A percentile compares a stretch with the other conserved stretches of the same genome.
These are phyloP conservation scores for Pseudocercospora fijiensis DNA, from an alignment of 2,329 filamentous ascomycete genomes.

Conservation along the genomic window DNA sequence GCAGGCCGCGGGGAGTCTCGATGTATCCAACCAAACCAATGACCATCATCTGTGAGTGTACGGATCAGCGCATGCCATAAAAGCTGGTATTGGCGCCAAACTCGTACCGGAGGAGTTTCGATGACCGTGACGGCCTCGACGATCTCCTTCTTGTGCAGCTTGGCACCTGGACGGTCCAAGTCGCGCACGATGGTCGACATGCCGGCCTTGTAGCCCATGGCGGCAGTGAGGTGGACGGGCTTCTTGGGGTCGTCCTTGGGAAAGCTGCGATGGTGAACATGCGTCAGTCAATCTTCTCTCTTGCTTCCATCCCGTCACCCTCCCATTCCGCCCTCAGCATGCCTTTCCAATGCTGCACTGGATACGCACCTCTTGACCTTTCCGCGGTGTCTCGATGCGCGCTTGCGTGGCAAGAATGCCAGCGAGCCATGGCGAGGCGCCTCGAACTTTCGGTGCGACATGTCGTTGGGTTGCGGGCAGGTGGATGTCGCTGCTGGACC, in stretches of 20 bases:
- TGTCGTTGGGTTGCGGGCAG: slow-evolving; percentile 28
- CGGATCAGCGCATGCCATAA: slow-evolving; percentile 59
- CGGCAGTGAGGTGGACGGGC: slow-evolving; percentile 95
- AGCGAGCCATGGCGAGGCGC: slow-evolving; percentile 88
- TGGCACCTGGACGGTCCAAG: slow-evolving; percentile 97
- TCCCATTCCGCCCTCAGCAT: not conserved
- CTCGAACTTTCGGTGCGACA: slow-evolving; percentile 70
- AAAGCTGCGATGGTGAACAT: slow-evolving; percentile 64
- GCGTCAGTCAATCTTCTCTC: slow-evolving; percentile 19
- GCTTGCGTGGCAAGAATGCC: slow-evolving; percentile 66
- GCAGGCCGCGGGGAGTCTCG: slow-evolving; percentile 98
- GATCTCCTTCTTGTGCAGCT: slow-evolving; percentile 99
- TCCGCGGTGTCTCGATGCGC: slow-evolving; percentile 88
- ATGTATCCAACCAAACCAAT: slow-evolving; percentile 99
- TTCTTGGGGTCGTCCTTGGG: slow-evolving; percentile 99
- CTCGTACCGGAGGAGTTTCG: slow-evolving; percentile 82
- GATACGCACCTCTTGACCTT: slow-evolving; percentile 88
- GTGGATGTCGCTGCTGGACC: slow-evolving; percentile 12
- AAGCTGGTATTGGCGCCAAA: slow-evolving; percentile 53
- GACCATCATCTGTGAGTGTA: slow-evolving; percentile 82
- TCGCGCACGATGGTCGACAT: slow-evolving; percentile 99
- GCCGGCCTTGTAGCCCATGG: slow-evolving; percentile 98
- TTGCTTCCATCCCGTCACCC: not conserved
- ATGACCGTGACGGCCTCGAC: slow-evolving; percentile 85
- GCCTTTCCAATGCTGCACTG: not conserved